Evolutionary conservation across 768 basidiomycete species (phyloP), one percentile per base, ranked within the genome.

Genomic region (Rhizopogon vulgaris): DNA sequence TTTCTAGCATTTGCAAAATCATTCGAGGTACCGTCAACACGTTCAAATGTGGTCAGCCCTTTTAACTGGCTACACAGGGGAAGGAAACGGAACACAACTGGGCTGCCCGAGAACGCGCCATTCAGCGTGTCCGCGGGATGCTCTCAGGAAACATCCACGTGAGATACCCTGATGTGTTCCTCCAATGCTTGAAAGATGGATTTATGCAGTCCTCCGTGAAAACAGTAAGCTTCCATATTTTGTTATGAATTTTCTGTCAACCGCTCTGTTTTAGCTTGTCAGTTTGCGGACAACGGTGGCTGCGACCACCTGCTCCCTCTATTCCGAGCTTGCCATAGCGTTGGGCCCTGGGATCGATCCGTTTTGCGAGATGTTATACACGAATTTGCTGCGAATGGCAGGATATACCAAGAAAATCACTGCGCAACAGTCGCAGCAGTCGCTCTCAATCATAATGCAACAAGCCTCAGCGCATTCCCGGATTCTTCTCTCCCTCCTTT

Each of bases 51-150:
- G 22, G 24, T 1, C 34, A 12, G 4, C 30, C 9, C 39, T 40
- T 49, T 57, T 47, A 51, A 32, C 47, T 49, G 48, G 48, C 14
- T 48, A 40, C n/a, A 41, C 32, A 93, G 87, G 96, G 95, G n/a
- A 95, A 82, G 71, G 95, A 99, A 71, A 88, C 89, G 1, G 95
- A 99, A 64, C 90, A 94, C 56, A 99, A 99, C 60, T 99, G 95
- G 95, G 76, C 80, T 39, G 72, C 76, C 27, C 79, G 95, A 53
- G 95, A 99, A 56, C 78, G 78, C 58, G 77, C 87, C 9, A 76
- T 94, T 55, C 74, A 80, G 39, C 78, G 83, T 15, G 86, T 97
- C 7, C 80, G 94, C 40, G 90, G 94, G 15, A 92, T 96, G 89
- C 70, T 97, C 51, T 87, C 84, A 63, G 92, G 92, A 25, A 90